phyloP scores from a whole-genome alignment of 2,329 filamentous ascomycete species.

The Thielaviopsis cerberus region DNA sequence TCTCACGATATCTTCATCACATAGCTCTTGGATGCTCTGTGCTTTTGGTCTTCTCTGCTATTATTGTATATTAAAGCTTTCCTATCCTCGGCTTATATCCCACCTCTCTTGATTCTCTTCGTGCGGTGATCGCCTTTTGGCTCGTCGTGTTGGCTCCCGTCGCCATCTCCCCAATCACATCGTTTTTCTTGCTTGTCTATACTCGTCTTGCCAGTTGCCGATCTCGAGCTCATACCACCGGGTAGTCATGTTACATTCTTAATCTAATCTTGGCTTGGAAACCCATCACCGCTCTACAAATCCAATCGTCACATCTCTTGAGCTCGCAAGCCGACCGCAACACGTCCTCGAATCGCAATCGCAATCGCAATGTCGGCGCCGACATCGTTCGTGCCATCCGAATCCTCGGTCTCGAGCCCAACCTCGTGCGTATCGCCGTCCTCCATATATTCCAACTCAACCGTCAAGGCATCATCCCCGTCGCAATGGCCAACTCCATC shows the following conservation, averaged over 20 bases:
- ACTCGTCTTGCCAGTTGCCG: neutral
- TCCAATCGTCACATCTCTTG: neutral
- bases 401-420: neutral
- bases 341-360: too few relatives aligned
- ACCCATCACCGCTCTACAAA: neutral
- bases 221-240: neutral
- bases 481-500: constrained; percentile 3
- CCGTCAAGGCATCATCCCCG: constrained; percentile 7
- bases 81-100: neutral
- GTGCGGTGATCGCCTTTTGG: neutral
- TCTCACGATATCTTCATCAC: neutral
- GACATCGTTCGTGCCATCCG: neutral
- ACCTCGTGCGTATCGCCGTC: constrained; percentile 8
- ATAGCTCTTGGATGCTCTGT: neutral
- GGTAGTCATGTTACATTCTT: neutral
- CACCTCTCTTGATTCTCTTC: neutral
- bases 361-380: constrained; percentile 5
- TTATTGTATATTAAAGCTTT: neutral
- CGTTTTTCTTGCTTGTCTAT: neutral
- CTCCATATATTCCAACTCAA: constrained; percentile 8
- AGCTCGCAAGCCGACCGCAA: neutral
- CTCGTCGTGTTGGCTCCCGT: neutral
- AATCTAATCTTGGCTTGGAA: constrained; percentile 1
- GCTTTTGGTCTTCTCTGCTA: neutral
- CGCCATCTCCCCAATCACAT: neutral